These are phyloP conservation scores for Aquilaria sinensis DNA, from an alignment of 345 rosid genomes.

Conservation along the genomic window DNA sequence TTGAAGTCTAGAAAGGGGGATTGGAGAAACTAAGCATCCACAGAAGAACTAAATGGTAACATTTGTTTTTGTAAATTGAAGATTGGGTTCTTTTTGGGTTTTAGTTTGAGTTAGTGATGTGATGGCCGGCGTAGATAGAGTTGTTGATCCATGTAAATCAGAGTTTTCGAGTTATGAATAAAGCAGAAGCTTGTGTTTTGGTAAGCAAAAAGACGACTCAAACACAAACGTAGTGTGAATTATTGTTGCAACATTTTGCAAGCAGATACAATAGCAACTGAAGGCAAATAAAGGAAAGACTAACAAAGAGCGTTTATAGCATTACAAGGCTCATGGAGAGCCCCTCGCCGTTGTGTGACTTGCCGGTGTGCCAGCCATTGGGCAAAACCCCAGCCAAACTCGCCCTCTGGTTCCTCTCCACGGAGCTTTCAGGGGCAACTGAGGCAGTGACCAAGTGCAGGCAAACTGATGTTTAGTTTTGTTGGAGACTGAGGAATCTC, in stretches of 20 bases:
- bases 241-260: too few relatives aligned
- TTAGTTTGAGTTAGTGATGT: background rate
- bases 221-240: too few relatives aligned
- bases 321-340: constrained; percentile 29
- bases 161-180: too few relatives aligned
- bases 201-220: too few relatives aligned
- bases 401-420: background rate
- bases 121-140: too few relatives aligned
- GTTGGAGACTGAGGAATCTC: constrained; percentile 21
- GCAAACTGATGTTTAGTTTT: constrained; percentile 32
- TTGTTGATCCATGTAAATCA: too few relatives aligned
- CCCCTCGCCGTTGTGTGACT: constrained; percentile 62
- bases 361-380: constrained; percentile 52
- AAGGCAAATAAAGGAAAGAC: background rate
- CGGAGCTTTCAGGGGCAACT: background rate
- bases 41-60: too few relatives aligned
- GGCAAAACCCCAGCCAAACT: constrained; percentile 20
- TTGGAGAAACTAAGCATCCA: constrained; percentile 18
- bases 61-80: background rate
- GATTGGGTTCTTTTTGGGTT: background rate
- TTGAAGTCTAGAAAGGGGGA: constrained; percentile 45
- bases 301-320: constrained; percentile 10
- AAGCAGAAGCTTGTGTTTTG: too few relatives aligned
- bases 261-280: too few relatives aligned
- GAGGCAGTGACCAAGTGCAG: constrained; percentile 22